phyloP scores from a whole-genome alignment of 2,329 filamentous ascomycete species.

The Akanthomyces dipterigenus region DNA sequence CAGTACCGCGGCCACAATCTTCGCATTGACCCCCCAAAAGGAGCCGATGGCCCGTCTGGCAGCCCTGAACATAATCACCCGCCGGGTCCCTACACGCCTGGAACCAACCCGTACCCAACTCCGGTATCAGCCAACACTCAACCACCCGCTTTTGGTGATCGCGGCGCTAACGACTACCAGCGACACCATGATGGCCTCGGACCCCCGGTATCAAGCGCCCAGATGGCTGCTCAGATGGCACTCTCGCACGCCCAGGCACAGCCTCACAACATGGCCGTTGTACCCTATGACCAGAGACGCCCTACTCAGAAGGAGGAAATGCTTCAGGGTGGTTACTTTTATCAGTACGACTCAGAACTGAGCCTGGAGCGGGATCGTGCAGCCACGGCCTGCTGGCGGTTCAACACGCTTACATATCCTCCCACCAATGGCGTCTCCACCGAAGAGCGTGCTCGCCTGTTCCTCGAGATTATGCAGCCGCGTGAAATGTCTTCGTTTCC shows the following conservation, averaged over 20 bases:
- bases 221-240: slow-evolving; percentile 53
- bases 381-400: slow-evolving; percentile 71
- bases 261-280: slow-evolving; percentile 25
- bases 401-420: slow-evolving; percentile 72
- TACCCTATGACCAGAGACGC: slow-evolving; percentile 33
- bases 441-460: slow-evolving; percentile 61
- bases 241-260: slow-evolving; percentile 38
- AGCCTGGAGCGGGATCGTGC: slow-evolving; percentile 80
- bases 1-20: slow-evolving; percentile 55
- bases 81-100: slow-evolving; percentile 45
- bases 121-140: slow-evolving; percentile 52
- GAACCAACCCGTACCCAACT: slow-evolving; percentile 51
- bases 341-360: slow-evolving; percentile 70
- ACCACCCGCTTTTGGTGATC: slow-evolving; percentile 38
- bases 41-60: slow-evolving; percentile 35
- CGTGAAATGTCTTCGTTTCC: slow-evolving; percentile 49
- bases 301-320: slow-evolving; percentile 81
- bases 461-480: slow-evolving; percentile 65
- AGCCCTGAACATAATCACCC: slow-evolving; percentile 59
- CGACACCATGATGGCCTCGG: slow-evolving; percentile 43
- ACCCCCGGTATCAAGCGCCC: slow-evolving; percentile 36
- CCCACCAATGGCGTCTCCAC: slow-evolving; percentile 64
- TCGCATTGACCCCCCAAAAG: slow-evolving; percentile 57
- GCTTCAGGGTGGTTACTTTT: slow-evolving; percentile 72
- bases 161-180: slow-evolving; percentile 51